Evolutionary conservation across 345 rosid genomes (phyloP).

Genomic region (Rubroshorea leprosula): DNA sequence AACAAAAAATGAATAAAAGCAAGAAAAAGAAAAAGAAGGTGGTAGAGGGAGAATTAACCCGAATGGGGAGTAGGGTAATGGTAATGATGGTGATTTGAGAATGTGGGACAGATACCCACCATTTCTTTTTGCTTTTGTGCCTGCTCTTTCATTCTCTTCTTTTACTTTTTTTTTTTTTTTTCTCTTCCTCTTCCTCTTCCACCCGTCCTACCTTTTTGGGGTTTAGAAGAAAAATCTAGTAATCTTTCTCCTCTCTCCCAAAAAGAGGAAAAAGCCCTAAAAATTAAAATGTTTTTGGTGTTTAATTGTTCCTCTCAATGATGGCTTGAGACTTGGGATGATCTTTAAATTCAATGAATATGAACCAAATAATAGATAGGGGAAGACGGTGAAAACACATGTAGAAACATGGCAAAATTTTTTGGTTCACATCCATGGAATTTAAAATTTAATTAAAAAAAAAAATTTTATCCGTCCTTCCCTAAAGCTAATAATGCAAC

Average conservation of each 20-base stretch:
- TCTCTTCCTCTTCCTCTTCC: not conserved
- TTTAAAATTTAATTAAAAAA: too few species aligned
- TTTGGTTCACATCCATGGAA: too few species aligned
- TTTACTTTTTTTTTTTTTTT: not conserved
- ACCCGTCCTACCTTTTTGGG: not conserved
- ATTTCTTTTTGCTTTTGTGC: constrained; percentile 4
- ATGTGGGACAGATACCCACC: constrained; percentile 4
- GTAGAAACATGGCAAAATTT: too few species aligned
- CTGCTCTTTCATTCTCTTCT: not conserved
- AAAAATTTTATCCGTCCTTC: too few species aligned
- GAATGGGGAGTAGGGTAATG: constrained; percentile 4
- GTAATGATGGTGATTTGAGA: constrained; percentile 15
- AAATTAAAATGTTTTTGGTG: not conserved
- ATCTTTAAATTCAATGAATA: not conserved
- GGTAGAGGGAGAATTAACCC: not conserved
- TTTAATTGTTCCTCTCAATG: not conserved
- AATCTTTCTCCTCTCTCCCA: too few species aligned
- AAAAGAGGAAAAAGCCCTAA: not conserved
- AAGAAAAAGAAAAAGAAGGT: not conserved
- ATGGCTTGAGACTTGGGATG: not conserved
- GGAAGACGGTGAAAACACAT: not conserved
- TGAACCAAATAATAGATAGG: not conserved
- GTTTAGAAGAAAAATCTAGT: not conserved
- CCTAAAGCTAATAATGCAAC: too few species aligned
- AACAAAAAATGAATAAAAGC: not conserved